Evolutionary conservation across 768 basidiomycete species (phyloP).

Genomic region (Lanmaoa pseudosensibilis): DNA sequence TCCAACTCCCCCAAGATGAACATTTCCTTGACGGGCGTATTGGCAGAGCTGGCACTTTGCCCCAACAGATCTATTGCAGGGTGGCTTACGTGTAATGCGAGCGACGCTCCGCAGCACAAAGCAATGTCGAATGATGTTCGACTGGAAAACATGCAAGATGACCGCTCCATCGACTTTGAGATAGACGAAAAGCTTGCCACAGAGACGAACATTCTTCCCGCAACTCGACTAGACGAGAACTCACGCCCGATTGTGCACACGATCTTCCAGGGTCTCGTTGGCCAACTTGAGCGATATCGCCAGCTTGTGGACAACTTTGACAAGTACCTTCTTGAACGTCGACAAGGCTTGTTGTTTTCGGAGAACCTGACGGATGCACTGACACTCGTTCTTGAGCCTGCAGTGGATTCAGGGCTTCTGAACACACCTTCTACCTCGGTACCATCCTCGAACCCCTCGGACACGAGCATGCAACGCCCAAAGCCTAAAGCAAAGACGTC

Average conservation of each 20-base stretch:
- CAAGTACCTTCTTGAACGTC: conserved; percentile 76
- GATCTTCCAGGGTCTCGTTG: conserved; percentile 76
- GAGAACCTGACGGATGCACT: conserved; percentile 92
- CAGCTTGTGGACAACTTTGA: conserved; percentile 77
- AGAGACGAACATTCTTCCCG: conserved; percentile 59
- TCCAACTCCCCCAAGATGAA: conserved; percentile 85
- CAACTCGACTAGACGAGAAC: conserved; percentile 66
- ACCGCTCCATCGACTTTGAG: conserved; percentile 75
- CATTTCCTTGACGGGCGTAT: conserved; percentile 79
- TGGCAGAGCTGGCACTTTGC: conserved; percentile 80
- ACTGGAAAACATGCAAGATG: conserved; percentile 61
- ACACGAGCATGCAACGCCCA: conserved; percentile 36
- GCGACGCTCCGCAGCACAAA: conserved; percentile 35
- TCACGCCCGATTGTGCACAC: conserved; percentile 79
- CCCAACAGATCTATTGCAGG: conserved; percentile 84
- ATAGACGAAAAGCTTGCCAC: conserved; percentile 66
- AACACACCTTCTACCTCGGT: conserved; percentile 20
- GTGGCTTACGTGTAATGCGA: conserved; percentile 75
- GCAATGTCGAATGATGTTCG: conserved; percentile 7
- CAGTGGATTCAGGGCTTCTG: conserved; percentile 40
- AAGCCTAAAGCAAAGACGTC: conserved; percentile 56
- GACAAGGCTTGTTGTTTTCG: conserved; percentile 86
- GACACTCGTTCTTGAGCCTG: conserved; percentile 65
- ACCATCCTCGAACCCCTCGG: conserved; percentile 30
- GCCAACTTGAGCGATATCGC: conserved; percentile 81